phyloP scores from a whole-genome alignment of 2,329 filamentous ascomycete genomes.

The Apiospora pterosperma region DNA sequence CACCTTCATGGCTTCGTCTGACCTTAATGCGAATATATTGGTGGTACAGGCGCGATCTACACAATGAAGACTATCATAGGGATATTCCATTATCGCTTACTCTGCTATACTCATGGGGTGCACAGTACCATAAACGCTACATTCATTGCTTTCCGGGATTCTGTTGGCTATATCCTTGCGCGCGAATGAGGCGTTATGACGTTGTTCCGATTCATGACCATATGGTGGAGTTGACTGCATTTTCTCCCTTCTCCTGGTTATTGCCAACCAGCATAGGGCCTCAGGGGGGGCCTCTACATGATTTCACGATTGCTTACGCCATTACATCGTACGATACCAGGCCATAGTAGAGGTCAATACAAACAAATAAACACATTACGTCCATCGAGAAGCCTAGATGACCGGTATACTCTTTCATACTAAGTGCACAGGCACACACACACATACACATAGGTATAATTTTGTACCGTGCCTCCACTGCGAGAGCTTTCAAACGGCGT shows the following conservation, averaged over 20 bases:
- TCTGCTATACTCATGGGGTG: not conserved
- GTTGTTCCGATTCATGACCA: not conserved
- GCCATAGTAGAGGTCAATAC: not conserved
- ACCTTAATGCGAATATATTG: constrained; percentile 64
- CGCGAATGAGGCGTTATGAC: not conserved
- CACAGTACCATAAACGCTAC: not conserved
- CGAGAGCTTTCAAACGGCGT: too few species aligned
- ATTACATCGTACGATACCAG: not conserved
- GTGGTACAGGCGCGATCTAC: constrained; percentile 58
- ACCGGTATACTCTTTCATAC: too few species aligned
- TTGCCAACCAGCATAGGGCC: not conserved
- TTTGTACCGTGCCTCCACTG: too few species aligned
- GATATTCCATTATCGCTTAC: not conserved
- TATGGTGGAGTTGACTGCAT: not conserved
- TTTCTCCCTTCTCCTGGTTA: not conserved
- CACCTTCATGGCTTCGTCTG: constrained; percentile 54
- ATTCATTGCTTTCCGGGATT: not conserved
- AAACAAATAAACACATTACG: too few species aligned
- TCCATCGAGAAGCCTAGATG: too few species aligned
- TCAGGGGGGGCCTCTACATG: not conserved
- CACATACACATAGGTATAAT: too few species aligned
- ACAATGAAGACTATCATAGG: not conserved
- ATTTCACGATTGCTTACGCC: not conserved
- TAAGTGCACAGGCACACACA: too few species aligned
- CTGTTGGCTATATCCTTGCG: not conserved